Base-by-base conservation (phyloP, 2,329 filamentous ascomycete species). In the Dactylellina parvicollis region DNA sequence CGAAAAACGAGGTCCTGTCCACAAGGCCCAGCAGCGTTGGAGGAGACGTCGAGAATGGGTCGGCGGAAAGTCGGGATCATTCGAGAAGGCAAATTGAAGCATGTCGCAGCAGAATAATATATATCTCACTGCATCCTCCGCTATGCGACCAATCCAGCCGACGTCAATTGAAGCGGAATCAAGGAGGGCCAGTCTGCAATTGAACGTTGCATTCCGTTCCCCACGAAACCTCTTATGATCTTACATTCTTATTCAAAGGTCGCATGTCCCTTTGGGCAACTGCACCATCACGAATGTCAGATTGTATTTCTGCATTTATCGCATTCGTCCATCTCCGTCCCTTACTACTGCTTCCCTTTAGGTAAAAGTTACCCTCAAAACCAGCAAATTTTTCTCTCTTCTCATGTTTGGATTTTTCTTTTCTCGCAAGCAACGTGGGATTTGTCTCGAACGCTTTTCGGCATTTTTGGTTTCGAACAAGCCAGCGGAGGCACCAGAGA, bases 121-220 rank as follows among this genome's bases (percentile, higher is more conserved):
- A 64, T 57, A 42, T 65, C 49, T 7, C 16, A 49, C 42, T 72
- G 18, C 60, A 50, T 52, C 49, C 57, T 46, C 30, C 42, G 26
- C 34, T 47, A 56, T 70, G 46, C 55, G 26, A 52, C 65, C 56
- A 61, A 50, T 38, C 50, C 49, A 56, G 34, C 65, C 65, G 65
- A 61, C 49, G 40, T 65, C 59, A 64, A 59, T 50, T 28, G 44
- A 60, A 38, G 30, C 14, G 30, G 52, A 47, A 54, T 60, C 44
- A 26, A 69, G 55, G 55, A 70, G 34, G 22, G 42, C 59, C 9
- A 34, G 30, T 64, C 67, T 66, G 60, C 69, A 61, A 66, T 65
- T 73, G 69, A 73, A 61, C 46, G 55, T 61, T 61, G 69, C 69
- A 73, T 73, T 73, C 60, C 69, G 59, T 66, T 73, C 69, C 67